Evolutionary conservation across 108 stramenopile genomes (phyloP).

Genomic region (Nannochloropsis salina): DNA sequence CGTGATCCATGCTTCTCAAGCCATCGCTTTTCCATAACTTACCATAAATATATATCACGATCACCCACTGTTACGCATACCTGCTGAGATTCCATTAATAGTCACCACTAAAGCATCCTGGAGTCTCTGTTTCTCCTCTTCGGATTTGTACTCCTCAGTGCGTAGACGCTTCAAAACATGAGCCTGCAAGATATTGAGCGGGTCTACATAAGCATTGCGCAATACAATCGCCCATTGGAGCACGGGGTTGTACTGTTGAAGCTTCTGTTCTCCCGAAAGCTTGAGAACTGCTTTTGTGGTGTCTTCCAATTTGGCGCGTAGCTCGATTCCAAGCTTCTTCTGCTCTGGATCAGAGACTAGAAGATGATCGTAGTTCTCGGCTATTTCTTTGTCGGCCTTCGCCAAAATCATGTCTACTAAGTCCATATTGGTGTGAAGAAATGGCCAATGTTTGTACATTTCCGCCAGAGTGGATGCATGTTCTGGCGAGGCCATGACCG

Average conservation of each 20-base stretch:
- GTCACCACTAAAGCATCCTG: slow-evolving; percentile 82
- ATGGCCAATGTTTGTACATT: slow-evolving; percentile 92
- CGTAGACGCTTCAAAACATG: slow-evolving; percentile 79
- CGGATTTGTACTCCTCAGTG: slow-evolving; percentile 50
- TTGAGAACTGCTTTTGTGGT: slow-evolving; percentile 72
- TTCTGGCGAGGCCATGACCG: slow-evolving; percentile 27
- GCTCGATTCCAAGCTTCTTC: slow-evolving; percentile 64
- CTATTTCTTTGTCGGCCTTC: slow-evolving; percentile 84
- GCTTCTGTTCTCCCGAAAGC: slow-evolving; percentile 67
- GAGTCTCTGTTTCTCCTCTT: slow-evolving; percentile 65
- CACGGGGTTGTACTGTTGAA: slow-evolving; percentile 69
- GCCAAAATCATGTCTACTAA: slow-evolving; percentile 87
- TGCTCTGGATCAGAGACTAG: slow-evolving; percentile 65
- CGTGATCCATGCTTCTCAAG: no score
- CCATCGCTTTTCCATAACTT: no score
- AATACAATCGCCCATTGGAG: slow-evolving; percentile 78
- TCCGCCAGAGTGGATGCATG: slow-evolving; percentile 61
- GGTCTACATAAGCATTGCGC: slow-evolving; percentile 90
- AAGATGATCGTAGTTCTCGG: slow-evolving; percentile 79
- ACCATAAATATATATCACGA: background rate
- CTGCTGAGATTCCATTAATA: slow-evolving; percentile 87
- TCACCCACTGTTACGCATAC: slow-evolving; percentile 96
- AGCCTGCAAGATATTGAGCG: slow-evolving; percentile 91
- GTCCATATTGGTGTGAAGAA: slow-evolving; percentile 83
- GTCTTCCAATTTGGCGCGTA: slow-evolving; percentile 68